Percentiles rank a stretch among this genome's conserved stretches.
These are phyloP conservation scores for Psilocybe azurescens DNA, from an alignment of 768 basidiomycete genomes.

Conservation along the genomic window DNA sequence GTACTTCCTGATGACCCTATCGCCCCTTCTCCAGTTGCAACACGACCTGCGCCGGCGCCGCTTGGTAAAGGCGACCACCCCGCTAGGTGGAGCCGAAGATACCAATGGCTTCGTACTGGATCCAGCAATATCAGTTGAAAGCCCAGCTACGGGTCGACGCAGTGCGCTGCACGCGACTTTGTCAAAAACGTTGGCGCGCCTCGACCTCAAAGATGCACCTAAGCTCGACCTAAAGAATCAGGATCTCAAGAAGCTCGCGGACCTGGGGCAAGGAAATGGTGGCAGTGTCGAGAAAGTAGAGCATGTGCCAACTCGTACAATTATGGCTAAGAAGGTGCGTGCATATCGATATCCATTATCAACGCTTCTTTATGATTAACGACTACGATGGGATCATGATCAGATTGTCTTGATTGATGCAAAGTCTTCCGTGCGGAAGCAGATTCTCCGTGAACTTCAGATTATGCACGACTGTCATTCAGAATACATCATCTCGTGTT, in stretches of 20 bases:
- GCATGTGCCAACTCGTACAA: constrained; percentile 86
- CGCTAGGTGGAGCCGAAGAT: constrained; percentile 24
- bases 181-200: constrained; percentile 79
- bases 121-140: constrained; percentile 46
- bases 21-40: constrained; percentile 25
- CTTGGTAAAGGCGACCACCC: constrained; percentile 33
- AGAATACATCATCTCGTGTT: constrained; percentile 94
- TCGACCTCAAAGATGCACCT: constrained; percentile 62
- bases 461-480: constrained; percentile 99
- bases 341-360: background rate
- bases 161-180: constrained; percentile 68
- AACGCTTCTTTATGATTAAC: constrained; percentile 3
- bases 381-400: constrained; percentile 7
- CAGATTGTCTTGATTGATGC: constrained; percentile 96
- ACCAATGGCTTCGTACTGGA: constrained; percentile 35
- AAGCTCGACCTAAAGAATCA: constrained; percentile 76
- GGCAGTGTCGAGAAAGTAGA: constrained; percentile 97
- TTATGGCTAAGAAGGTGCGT: constrained; percentile 98
- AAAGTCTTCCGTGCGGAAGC: constrained; percentile 93
- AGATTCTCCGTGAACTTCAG: constrained; percentile 96
- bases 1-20: constrained; percentile 59
- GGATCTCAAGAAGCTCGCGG: constrained; percentile 87
- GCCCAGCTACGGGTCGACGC: constrained; percentile 58
- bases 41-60: constrained; percentile 28
- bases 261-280: constrained; percentile 96